Evolutionary conservation across 2,329 filamentous ascomycete genomes (phyloP), one percentile per base, ranked within the genome.

Genomic region (Cytospora piceae): DNA sequence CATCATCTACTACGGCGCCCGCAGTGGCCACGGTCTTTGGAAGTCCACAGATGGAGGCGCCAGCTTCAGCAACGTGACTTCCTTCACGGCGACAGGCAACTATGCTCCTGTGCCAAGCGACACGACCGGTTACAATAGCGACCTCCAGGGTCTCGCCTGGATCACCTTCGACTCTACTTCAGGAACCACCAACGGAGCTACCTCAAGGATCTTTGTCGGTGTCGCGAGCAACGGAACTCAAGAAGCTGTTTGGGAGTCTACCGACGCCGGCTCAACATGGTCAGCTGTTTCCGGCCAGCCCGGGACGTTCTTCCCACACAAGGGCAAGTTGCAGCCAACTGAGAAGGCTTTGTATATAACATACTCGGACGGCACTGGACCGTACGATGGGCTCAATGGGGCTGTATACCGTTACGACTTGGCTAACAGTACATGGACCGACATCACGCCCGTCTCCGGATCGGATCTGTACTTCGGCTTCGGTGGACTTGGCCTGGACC

Each of bases 11-110:
- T 86, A 87, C 64, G 85, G 85, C 3, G 83, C 85, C 1, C 79
- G 85, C 53, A 86, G 83, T 66, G 85, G 84, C 7, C 81, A 87
- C 39, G 85, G 85, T 3, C 76, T 88, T 3, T 87, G 83, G 80
- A 86, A 84, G 73, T 85, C 82, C 63, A 83, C 80, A 4, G 82
- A 88, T 68, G 81, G 79, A 15, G 85, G 85, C n/a, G 79, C 72
- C 31, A 83, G 80, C 14, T 87, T 85, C 73, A 70, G 73, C 29
- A 84, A 85, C 67, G 84, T 87, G 3, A 74, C 78, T 0, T 78
- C 79, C 0, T 86, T 85, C 72, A 83, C 77, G 14, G 82, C 80
- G 64, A 77, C 80, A 4, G 85, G 85, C 32, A 82, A 80, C 1
- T 86, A 76, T 67, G 73, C 78, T 17, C 75, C 79, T 1, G 75